A percentile compares a stretch with the other conserved stretches of the same genome.
These are phyloP conservation scores for Triticum turgidum DNA, from an alignment of 176 grass and related monocot species.

Conservation along the genomic window DNA sequence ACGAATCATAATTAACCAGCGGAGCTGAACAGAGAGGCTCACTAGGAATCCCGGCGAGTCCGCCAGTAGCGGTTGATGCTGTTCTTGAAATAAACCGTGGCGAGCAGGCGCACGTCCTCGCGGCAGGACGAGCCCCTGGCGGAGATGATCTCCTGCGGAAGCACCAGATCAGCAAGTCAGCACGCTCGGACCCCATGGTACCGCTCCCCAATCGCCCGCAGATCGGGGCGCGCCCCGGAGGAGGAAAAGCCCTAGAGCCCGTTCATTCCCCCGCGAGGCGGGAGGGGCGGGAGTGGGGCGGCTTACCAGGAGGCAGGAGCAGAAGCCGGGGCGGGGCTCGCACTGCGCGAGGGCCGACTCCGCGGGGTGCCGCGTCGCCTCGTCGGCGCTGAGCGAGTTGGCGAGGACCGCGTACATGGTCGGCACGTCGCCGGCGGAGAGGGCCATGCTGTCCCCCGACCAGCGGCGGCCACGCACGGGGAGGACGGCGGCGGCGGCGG, in stretches of 20 bases:
- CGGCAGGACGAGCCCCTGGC: conserved; percentile 70
- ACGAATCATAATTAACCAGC: not conserved
- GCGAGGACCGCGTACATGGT: conserved; percentile 79
- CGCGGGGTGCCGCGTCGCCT: conserved; percentile 65
- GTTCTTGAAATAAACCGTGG: conserved; percentile 98
- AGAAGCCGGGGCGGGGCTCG: conserved; percentile 84
- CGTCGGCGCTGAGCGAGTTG: conserved; percentile 86
- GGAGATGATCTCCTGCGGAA: conserved; percentile 81
- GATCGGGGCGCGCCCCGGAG: not conserved
- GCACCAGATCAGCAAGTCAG: conserved; percentile 25
- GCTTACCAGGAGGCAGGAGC: conserved; percentile 95
- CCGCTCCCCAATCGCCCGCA: not conserved
- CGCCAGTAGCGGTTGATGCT: conserved; percentile 97
- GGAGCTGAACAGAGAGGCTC: conserved; percentile 12
- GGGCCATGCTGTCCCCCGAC: conserved; percentile 42
- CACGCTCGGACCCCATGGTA: not conserved
- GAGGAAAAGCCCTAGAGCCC: conserved; percentile 28
- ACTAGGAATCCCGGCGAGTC: conserved; percentile 73
- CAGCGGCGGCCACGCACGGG: not conserved
- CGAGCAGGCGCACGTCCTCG: conserved; percentile 85
- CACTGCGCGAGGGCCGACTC: conserved; percentile 80
- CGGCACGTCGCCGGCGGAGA: conserved; percentile 82
- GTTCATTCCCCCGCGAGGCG: not conserved
- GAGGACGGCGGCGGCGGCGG: not conserved
- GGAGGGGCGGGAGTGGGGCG: not conserved